A percentile compares a stretch with the other conserved stretches of the same genome.
Evolutionary conservation across 2,329 filamentous ascomycete genomes (phyloP).

Genomic region (Fusarium domesticum): DNA sequence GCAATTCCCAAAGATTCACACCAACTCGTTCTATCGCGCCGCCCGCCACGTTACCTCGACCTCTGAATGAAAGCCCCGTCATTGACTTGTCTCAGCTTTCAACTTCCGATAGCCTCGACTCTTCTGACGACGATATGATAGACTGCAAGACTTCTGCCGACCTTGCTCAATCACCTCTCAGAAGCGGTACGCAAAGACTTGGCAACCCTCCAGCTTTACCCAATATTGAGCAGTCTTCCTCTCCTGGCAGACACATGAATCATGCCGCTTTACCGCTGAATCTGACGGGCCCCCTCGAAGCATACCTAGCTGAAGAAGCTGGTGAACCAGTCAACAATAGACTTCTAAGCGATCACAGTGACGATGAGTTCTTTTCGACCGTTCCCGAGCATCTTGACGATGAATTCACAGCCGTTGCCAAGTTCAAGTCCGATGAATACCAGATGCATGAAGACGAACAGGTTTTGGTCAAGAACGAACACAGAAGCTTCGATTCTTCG

Average conservation of each 20-base stretch:
- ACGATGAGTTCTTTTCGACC: slow-evolving; percentile 4
- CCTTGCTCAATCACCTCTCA: too few relatives aligned
- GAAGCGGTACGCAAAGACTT: too few relatives aligned
- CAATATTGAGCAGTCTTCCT: neutral
- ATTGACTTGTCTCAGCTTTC: slow-evolving; percentile 13
- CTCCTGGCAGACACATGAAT: neutral
- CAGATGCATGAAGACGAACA: neutral
- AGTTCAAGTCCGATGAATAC: slow-evolving; percentile 8
- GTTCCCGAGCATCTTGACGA: slow-evolving; percentile 3
- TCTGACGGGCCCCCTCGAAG: neutral
- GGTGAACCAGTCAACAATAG: neutral
- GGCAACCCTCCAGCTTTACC: neutral
- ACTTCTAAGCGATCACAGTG: neutral
- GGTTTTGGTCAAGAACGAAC: neutral
- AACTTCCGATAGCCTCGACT: slow-evolving; percentile 11
- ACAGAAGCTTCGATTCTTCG: neutral
- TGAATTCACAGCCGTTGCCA: neutral
- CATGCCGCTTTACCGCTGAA: neutral
- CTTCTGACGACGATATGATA: slow-evolving; percentile 7
- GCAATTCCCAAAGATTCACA: neutral
- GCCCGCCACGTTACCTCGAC: neutral
- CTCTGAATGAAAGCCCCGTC: neutral
- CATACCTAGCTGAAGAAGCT: neutral
- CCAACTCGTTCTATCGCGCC: neutral
- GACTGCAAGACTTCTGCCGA: neutral